A percentile compares a stretch with the other conserved stretches of the same genome.
Evolutionary conservation across 2,329 filamentous ascomycete species (phyloP).

Genomic region (Beauveria brongniartii): DNA sequence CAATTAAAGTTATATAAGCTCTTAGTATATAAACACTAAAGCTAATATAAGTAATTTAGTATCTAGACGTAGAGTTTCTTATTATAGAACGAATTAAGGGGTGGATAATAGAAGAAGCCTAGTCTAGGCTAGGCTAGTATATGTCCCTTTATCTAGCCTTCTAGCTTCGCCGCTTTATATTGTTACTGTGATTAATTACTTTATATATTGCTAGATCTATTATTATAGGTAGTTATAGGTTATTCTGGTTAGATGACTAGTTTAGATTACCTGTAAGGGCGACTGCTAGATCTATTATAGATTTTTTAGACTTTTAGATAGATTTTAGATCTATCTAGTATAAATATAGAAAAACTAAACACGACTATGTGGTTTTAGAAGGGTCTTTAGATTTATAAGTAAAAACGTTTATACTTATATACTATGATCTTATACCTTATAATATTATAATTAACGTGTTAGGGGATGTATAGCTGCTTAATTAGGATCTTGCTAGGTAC

Average conservation of each 20-base stretch:
- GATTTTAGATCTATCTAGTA: background rate
- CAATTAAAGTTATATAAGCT: no score
- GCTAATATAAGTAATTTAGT: no score
- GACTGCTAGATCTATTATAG: no score
- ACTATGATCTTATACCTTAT: background rate
- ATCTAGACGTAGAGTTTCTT: no score
- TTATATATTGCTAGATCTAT: background rate
- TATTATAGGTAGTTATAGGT: background rate
- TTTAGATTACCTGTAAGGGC: background rate
- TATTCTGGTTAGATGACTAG: background rate
- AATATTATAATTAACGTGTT: background rate
- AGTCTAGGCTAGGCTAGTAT: no score
- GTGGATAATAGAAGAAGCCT: no score
- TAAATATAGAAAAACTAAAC: background rate
- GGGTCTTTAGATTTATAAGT: no score
- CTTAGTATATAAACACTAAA: no score
- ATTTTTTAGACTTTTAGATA: background rate
- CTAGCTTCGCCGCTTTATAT: no score
- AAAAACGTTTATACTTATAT: background rate
- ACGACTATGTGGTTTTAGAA: background rate
- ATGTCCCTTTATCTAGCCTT: no score
- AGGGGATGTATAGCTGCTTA: background rate
- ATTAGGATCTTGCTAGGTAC: background rate
- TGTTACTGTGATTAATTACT: no score
- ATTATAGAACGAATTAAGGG: no score